phyloP scores from a whole-genome alignment of 2,329 filamentous ascomycete species.

The Phaeophleospora eucalypticola region DNA sequence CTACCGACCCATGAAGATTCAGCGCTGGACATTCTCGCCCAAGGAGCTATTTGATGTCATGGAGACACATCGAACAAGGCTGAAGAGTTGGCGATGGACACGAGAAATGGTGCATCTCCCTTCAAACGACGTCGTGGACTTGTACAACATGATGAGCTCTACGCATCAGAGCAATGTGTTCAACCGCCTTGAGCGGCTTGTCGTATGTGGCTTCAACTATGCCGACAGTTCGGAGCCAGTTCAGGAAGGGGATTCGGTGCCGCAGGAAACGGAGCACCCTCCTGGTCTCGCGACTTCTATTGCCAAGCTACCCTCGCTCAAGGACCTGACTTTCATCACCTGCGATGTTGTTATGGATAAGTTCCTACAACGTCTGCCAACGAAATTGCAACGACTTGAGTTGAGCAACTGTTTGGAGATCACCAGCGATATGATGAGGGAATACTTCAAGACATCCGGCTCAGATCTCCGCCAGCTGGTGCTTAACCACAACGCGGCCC shows the following conservation, averaged over 20 bases:
- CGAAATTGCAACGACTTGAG: slow-evolving; percentile 61
- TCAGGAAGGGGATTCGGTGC: slow-evolving; percentile 18
- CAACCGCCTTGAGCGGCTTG: slow-evolving; percentile 51
- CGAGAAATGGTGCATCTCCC: slow-evolving; percentile 26
- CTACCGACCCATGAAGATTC: slow-evolving; percentile 53
- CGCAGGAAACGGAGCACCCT: background rate
- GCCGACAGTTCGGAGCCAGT: slow-evolving; percentile 27
- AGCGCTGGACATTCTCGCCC: slow-evolving; percentile 63
- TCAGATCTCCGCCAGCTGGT: slow-evolving; percentile 61
- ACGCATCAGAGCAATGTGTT: slow-evolving; percentile 46
- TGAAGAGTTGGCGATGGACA: slow-evolving; percentile 55
- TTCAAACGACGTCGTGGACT: slow-evolving; percentile 12
- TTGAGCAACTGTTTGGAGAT: slow-evolving; percentile 77
- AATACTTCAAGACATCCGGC: slow-evolving; percentile 66
- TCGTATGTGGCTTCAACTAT: slow-evolving; percentile 46
- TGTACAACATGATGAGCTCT: slow-evolving; percentile 31
- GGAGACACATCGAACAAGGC: slow-evolving; percentile 43
- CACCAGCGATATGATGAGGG: slow-evolving; percentile 59
- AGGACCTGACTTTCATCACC: slow-evolving; percentile 67
- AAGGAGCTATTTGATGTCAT: slow-evolving; percentile 62
- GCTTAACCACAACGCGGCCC: slow-evolving; percentile 72
- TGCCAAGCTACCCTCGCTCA: slow-evolving; percentile 59
- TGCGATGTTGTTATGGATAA: slow-evolving; percentile 66
- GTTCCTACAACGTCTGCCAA: slow-evolving; percentile 66
- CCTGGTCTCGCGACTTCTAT: slow-evolving; percentile 44